Percentiles rank a stretch among this genome's conserved stretches.
phyloP scores from a whole-genome alignment of 345 rosid genomes.

The Erysimum cheiranthoides region DNA sequence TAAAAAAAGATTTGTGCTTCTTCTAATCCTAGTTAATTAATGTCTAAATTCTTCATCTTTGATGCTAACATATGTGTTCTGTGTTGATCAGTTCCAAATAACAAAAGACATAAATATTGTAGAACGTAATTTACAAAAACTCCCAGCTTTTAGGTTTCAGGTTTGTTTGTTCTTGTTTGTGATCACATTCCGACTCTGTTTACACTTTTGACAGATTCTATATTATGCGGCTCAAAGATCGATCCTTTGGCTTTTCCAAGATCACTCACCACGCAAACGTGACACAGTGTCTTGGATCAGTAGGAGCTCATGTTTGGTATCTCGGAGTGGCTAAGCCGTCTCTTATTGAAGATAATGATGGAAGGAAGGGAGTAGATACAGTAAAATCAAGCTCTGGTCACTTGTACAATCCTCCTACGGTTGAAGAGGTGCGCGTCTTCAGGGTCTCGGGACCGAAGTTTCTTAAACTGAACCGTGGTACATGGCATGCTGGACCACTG shows the following conservation, averaged over 20 bases:
- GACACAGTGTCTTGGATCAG: conserved; percentile 87
- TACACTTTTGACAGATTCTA: conserved; percentile 53
- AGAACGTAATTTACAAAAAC: too few relatives aligned
- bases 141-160: too few relatives aligned
- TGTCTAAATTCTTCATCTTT: background rate
- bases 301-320: conserved; percentile 80
- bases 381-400: conserved; percentile 59
- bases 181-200: background rate
- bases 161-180: background rate
- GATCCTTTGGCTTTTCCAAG: conserved; percentile 52
- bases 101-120: too few relatives aligned
- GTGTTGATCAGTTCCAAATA: background rate
- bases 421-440: conserved; percentile 66
- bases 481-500: conserved; percentile 91
- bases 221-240: conserved; percentile 58
- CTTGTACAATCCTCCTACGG: conserved; percentile 63
- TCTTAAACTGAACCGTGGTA: conserved; percentile 67
- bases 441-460: conserved; percentile 72
- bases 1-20: background rate
- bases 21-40: background rate
- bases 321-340: conserved; percentile 84
- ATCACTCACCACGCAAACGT: conserved; percentile 88
- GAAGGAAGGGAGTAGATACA: conserved; percentile 25
- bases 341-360: conserved; percentile 43
- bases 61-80: background rate